These are phyloP conservation scores for Verbena officinalis DNA, from an alignment of 257 asterid genomes.

Conservation along the genomic window DNA sequence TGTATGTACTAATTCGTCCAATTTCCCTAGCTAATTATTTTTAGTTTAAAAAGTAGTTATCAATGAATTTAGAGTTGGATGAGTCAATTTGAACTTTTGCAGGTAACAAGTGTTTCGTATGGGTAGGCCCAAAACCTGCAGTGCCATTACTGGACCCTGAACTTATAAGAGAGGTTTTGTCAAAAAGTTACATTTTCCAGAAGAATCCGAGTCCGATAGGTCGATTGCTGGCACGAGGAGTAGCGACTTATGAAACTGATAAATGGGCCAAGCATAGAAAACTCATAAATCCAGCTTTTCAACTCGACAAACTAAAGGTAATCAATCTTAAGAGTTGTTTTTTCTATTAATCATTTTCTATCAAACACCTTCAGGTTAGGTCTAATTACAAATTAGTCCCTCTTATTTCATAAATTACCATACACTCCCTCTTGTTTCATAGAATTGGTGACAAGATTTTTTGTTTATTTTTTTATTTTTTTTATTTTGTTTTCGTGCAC, in stretches of 20 bases:
- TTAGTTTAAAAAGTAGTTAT: no score
- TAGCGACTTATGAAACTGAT: slow-evolving; percentile 28
- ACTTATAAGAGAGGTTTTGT: slow-evolving; percentile 32
- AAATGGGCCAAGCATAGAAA: slow-evolving; percentile 46
- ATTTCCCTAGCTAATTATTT: no score
- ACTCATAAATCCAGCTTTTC: slow-evolving; percentile 42
- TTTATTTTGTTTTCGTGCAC: no score
- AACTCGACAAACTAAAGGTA: slow-evolving; percentile 39
- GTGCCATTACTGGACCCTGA: slow-evolving; percentile 31
- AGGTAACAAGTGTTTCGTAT: slow-evolving; percentile 30
- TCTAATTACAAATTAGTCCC: no score
- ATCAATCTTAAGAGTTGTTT: background rate
- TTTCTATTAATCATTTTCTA: no score
- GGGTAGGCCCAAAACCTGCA: slow-evolving; percentile 37
- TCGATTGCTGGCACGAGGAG: slow-evolving; percentile 25
- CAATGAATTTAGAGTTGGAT: no score
- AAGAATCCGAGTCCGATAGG: slow-evolving; percentile 25
- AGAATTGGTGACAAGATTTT: no score
- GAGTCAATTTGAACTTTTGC: background rate
- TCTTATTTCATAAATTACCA: no score
- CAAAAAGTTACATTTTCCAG: slow-evolving; percentile 34
- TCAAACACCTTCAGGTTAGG: no score
- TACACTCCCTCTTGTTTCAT: no score
- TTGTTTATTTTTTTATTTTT: no score
- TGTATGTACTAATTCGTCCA: no score